These are phyloP conservation scores for Penicillium polonicum DNA, from an alignment of 2,329 filamentous ascomycete genomes.

Conservation along the genomic window DNA sequence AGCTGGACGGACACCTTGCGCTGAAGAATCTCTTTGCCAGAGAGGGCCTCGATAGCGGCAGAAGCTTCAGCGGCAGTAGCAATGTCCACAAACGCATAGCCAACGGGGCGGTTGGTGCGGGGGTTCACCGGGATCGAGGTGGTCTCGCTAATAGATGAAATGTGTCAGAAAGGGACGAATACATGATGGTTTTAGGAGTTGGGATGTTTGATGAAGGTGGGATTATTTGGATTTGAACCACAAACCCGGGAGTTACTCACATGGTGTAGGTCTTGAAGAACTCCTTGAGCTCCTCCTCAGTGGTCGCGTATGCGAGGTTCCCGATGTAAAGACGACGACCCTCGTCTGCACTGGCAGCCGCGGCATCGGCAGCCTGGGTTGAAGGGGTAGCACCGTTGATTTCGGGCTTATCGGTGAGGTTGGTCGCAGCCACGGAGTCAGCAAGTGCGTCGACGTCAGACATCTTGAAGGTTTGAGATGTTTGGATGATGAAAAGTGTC, in stretches of 20 bases:
- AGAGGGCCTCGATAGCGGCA: constrained; percentile 91
- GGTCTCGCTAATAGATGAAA: constrained; percentile 69
- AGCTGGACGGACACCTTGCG: constrained; percentile 99
- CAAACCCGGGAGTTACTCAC: constrained; percentile 60
- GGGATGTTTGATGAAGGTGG: not conserved
- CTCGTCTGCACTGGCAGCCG: constrained; percentile 95
- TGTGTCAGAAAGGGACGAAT: constrained; percentile 37
- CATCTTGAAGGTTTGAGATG: constrained; percentile 62
- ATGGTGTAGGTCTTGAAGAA: constrained; percentile 99
- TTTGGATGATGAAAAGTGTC: constrained; percentile 30
- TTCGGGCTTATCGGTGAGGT: constrained; percentile 54
- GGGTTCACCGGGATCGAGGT: constrained; percentile 99
- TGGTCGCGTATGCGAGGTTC: constrained; percentile 99
- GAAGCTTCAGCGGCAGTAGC: constrained; percentile 92
- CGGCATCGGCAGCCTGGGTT: constrained; percentile 75
- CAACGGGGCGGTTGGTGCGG: constrained; percentile 95
- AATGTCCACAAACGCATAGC: constrained; percentile 98
- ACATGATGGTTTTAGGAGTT: not conserved
- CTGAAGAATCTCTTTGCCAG: constrained; percentile 95
- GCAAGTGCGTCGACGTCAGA: constrained; percentile 72
- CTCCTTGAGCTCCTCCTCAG: constrained; percentile 99
- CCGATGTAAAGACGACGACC: constrained; percentile 99
- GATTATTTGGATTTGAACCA: not conserved
- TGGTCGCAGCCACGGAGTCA: constrained; percentile 65
- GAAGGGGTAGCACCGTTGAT: constrained; percentile 62